Evolutionary conservation across 768 basidiomycete species (phyloP).

Genomic region (Serendipita sp.): DNA sequence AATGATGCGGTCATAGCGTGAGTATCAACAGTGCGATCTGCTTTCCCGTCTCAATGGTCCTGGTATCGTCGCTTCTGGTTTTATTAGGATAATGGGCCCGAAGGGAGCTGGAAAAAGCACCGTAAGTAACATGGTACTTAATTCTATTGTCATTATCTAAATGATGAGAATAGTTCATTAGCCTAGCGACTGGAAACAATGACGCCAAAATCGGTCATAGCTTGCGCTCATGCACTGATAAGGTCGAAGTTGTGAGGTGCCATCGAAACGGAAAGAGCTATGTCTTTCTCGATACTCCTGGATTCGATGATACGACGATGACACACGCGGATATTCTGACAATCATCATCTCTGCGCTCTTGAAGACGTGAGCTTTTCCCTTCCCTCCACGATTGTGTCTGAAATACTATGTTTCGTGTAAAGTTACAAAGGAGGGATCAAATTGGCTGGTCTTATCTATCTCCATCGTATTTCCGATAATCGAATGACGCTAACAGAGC

Average conservation of each 20-base stretch:
- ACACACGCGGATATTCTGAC: conserved; percentile 18
- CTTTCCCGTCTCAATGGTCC: too few species aligned
- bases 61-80: neutral
- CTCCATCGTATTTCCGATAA: conserved; percentile 28
- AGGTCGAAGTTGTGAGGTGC: conserved; percentile 5
- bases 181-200: conserved; percentile 14
- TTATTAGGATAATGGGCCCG: conserved; percentile 19
- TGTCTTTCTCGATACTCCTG: conserved; percentile 11
- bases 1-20: neutral
- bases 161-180: neutral
- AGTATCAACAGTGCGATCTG: neutral
- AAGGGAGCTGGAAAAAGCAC: conserved; percentile 21
- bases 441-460: conserved; percentile 25
- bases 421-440: conserved; percentile 18
- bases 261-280: neutral
- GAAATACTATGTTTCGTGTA: conserved; percentile 7
- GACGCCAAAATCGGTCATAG: conserved; percentile 15
- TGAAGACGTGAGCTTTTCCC: neutral
- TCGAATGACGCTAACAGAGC: conserved; percentile 23
- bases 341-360: conserved; percentile 14
- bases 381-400: neutral
- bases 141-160: neutral
- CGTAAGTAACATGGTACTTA: conserved; percentile 11
- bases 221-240: conserved; percentile 12
- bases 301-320: conserved; percentile 16